These are phyloP conservation scores for Populus hybrid DNA, from an alignment of 441 rosid species.

Conservation along the genomic window DNA sequence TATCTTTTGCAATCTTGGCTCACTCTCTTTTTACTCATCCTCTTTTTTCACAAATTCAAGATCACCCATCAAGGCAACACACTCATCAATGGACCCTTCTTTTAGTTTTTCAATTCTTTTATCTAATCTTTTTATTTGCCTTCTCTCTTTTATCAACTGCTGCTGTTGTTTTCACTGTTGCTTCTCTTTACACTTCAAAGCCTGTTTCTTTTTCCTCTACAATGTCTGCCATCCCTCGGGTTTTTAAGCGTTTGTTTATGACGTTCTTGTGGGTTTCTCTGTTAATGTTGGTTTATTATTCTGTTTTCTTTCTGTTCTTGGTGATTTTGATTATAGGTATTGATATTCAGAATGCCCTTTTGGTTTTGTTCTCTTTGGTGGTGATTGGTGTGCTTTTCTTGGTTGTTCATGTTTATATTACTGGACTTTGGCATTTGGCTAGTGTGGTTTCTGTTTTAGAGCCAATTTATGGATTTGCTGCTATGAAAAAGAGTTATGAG, in stretches of 20 bases:
- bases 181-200: constrained; percentile 84
- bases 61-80: constrained; percentile 42
- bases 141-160: constrained; percentile 96
- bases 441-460: constrained; percentile 88
- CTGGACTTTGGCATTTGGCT: constrained; percentile 90
- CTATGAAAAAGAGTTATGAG: constrained; percentile 92
- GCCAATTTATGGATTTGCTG: constrained; percentile 70
- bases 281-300: constrained; percentile 63
- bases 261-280: constrained; percentile 78
- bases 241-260: constrained; percentile 67
- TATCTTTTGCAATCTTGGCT: constrained; percentile 83
- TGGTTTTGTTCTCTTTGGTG: constrained; percentile 44
- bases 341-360: constrained; percentile 40
- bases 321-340: constrained; percentile 50
- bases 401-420: constrained; percentile 74
- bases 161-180: constrained; percentile 89
- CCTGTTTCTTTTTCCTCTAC: constrained; percentile 76
- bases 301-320: constrained; percentile 46
- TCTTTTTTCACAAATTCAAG: constrained; percentile 42
- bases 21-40: constrained; percentile 95
- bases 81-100: constrained; percentile 74
- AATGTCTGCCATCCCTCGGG: constrained; percentile 70
- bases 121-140: constrained; percentile 84
- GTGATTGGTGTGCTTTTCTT: constrained; percentile 48
- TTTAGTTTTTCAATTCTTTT: constrained; percentile 65